Evolutionary conservation across 495 filamentous ascomycete genomes (phyloP), one percentile per base, ranked within the genome.

Genomic region (Rhizodiscina lignyota): DNA sequence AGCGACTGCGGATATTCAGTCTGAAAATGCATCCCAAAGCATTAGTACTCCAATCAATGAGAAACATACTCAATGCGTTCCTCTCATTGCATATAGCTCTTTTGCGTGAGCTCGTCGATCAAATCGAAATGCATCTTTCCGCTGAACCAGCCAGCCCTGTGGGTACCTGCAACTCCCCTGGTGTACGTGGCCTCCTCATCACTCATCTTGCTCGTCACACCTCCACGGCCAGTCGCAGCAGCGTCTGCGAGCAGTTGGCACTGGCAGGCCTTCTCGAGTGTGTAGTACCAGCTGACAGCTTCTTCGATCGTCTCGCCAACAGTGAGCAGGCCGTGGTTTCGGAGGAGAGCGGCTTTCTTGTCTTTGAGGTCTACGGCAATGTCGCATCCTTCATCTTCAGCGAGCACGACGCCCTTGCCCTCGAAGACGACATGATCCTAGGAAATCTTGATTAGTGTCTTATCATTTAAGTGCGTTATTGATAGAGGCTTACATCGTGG

Each of bases 191-290:
- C 79, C 51, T 83, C 74, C 18, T 70, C 66, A 1, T 79, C 72
- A 13, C 62, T 56, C 41, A 86, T 75, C 53, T 76, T 77, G 27
- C 78, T 51, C 2, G 76, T 79, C 45, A 61, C 52, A 1, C 64
- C 64, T 3, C 79, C 80, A 1, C 72, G 57, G 4, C 76, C 77
- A 0, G 52, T 60, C 4, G 77, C 77, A 2, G 79, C 79, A 1
- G 80, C 80, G 51, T 86, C 80, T 3, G 79, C 80, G 38, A 83
- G 43, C 21, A 86, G 51, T 52, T 85, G 79, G n/a, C 67, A 65
- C 47, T 83, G 68, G 47, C 79, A 84, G 52, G 71, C 79, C 43
- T 72, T 79, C 41, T 83, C 79, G 38, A 86, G 45, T 34, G 66
- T 74, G 21, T 79, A 55, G 50, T 83, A 85, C 79, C 78, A 85